Base-by-base conservation (phyloP, 2,329 filamentous ascomycete genomes). In the Trichoderma lentiforme region DNA sequence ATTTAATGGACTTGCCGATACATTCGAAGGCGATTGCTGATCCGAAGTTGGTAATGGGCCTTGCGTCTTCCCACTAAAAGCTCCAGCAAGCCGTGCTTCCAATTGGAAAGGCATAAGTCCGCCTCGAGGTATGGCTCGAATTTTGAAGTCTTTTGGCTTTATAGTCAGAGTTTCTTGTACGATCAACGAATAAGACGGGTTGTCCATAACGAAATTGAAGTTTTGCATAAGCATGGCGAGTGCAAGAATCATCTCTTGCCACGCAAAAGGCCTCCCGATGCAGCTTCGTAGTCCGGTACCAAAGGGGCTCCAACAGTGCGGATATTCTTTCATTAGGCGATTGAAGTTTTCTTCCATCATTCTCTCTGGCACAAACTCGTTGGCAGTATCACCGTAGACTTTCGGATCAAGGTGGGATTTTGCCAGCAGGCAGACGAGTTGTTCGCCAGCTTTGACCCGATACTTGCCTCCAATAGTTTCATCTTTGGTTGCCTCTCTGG, bases 211-310 rank as follows among this genome's bases (percentile, higher is more conserved):
- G 73, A 92, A 86, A 74, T 91, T 85, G 79, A 92, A 91, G 74
- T 88, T 90, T 75, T 91, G 89, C 65, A 92, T 80, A 15, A 91
- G 75, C 73, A 89, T 83, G 0, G 87, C 86, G 73, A 88, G 82
- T 2, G 86, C 83, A 1, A 70, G 91, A 9, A 89, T 77, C 3
- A 86, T 84, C 80, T 93, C 91, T 77, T 92, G 90, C 88, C 88
- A 90, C 2, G 90, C 89, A 76, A 92, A 92, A 0, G 86, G 84
- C 1, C 89, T 83, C 3, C 91, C 91, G 74, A 92, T 92, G 75
- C 90, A 93, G 1, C 82, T 89, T 70, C 91, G 82, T 72, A 85
- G 81, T 2, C 90, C 90, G 71, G 90, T 89, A 3, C 91, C 91
- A 74, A 92, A 93, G 18, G 43, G 43, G 0, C 43, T 47, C 66